These are phyloP conservation scores for Phytophthora sp. DNA, from an alignment of 352 stramenopile genomes.

Conservation along the genomic window DNA sequence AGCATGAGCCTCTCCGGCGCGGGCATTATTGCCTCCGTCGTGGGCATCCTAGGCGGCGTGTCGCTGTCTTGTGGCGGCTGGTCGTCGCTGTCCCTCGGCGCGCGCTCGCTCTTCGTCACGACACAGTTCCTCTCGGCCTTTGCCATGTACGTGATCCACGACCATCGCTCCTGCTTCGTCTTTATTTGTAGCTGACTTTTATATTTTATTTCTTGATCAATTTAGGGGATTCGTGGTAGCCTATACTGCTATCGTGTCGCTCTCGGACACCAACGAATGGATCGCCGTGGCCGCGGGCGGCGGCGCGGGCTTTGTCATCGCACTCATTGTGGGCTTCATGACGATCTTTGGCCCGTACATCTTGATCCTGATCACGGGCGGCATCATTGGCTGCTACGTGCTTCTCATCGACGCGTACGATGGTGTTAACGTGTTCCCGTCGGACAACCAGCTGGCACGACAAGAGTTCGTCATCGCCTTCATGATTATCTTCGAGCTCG, in stretches of 20 bases:
- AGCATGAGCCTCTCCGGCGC: constrained; percentile 57
- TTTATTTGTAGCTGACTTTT: constrained; percentile 23
- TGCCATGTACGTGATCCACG: constrained; percentile 67
- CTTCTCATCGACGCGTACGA: constrained; percentile 81
- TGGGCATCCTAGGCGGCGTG: constrained; percentile 80
- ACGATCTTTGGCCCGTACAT: constrained; percentile 75
- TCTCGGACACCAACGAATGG: constrained; percentile 78
- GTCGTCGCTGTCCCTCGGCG: constrained; percentile 85
- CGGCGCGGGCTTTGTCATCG: constrained; percentile 69
- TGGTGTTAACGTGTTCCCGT: constrained; percentile 68
- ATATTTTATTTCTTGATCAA: constrained; percentile 9
- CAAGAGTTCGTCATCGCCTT: constrained; percentile 91
- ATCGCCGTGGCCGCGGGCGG: constrained; percentile 66
- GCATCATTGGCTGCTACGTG: constrained; percentile 74
- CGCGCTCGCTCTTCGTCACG: constrained; percentile 81
- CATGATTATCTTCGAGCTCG: constrained; percentile 86
- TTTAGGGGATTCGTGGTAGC: constrained; percentile 69
- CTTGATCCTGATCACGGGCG: constrained; percentile 69
- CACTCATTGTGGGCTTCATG: constrained; percentile 76
- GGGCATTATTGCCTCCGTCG: constrained; percentile 78
- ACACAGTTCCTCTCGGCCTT: constrained; percentile 86
- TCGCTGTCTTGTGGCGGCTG: constrained; percentile 88
- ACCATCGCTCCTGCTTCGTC: constrained; percentile 29
- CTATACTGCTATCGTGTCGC: constrained; percentile 70
- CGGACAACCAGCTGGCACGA: constrained; percentile 76